These are phyloP conservation scores for Hypoxylon rubiginosum DNA, from an alignment of 2,329 filamentous ascomycete genomes.

Conservation along the genomic window DNA sequence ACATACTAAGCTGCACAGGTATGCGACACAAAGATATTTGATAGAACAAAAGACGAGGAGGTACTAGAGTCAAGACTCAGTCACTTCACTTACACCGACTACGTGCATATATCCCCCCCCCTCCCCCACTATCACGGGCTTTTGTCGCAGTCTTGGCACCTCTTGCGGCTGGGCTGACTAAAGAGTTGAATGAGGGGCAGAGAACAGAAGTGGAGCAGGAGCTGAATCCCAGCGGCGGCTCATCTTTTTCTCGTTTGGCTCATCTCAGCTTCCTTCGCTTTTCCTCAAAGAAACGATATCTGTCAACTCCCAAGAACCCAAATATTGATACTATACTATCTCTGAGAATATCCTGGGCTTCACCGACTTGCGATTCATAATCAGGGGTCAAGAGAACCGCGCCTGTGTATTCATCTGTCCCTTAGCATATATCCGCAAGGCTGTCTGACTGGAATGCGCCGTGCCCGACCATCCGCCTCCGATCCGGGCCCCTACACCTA, in stretches of 20 bases:
- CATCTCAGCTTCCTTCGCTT: constrained; percentile 26
- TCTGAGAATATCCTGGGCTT: not conserved
- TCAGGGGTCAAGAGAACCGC: not conserved
- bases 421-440: constrained; percentile 11
- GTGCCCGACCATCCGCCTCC: constrained; percentile 15
- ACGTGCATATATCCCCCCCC: not conserved
- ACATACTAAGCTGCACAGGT: too few species aligned
- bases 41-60: not conserved
- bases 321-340: not conserved
- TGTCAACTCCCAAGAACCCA: constrained; percentile 16
- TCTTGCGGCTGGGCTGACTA: constrained; percentile 34
- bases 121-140: constrained; percentile 9
- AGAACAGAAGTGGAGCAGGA: constrained; percentile 20
- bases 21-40: not conserved
- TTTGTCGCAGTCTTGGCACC: not conserved
- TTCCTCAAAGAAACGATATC: constrained; percentile 21
- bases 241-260: constrained; percentile 23
- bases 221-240: constrained; percentile 13
- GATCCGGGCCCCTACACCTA: not conserved
- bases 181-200: constrained; percentile 35
- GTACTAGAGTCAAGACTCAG: not conserved
- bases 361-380: not conserved
- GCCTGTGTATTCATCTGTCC: not conserved
- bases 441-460: constrained; percentile 22
- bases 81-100: not conserved